Evolutionary conservation across 2,329 filamentous ascomycete genomes (phyloP).

Genomic region (Cercospora sp.): DNA sequence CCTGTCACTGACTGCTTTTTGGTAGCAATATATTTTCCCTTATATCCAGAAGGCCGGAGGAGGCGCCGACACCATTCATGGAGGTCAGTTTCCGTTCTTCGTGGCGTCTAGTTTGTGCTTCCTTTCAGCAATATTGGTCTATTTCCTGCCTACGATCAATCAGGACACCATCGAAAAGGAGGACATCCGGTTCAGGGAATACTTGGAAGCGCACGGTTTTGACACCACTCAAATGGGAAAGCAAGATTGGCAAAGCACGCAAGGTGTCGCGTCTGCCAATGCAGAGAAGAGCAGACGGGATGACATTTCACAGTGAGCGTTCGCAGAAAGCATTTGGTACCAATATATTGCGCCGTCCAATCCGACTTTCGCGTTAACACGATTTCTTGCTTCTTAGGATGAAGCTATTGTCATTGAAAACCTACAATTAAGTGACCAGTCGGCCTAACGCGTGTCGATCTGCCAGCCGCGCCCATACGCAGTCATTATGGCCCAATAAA

Average conservation of each 20-base stretch:
- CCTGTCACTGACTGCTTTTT: too few species aligned
- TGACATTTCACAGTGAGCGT: background rate
- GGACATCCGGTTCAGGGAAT: conserved; percentile 72
- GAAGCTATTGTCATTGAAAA: background rate
- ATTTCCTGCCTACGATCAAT: conserved; percentile 72
- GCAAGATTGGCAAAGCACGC: conserved; percentile 13
- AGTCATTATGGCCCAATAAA: too few species aligned
- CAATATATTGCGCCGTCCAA: too few species aligned
- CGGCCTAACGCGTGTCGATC: too few species aligned
- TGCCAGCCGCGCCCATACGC: too few species aligned
- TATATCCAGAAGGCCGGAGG: conserved; percentile 59
- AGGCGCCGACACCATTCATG: conserved; percentile 48
- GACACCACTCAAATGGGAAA: conserved; percentile 54
- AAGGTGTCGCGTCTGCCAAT: background rate
- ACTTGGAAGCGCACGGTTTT: conserved; percentile 71
- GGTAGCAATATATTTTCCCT: conserved; percentile 77
- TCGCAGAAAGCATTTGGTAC: too few species aligned
- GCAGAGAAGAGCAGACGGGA: background rate
- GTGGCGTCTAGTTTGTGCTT: conserved; percentile 76
- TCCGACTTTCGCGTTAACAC: too few species aligned
- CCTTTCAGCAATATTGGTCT: conserved; percentile 67
- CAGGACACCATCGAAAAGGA: conserved; percentile 82
- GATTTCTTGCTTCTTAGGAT: too few species aligned
- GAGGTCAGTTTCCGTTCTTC: conserved; percentile 84
- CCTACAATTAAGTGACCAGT: too few species aligned